Evolutionary conservation across 345 rosid genomes (phyloP), one percentile per base, ranked within the genome.

Genomic region (Heritiera littoralis): DNA sequence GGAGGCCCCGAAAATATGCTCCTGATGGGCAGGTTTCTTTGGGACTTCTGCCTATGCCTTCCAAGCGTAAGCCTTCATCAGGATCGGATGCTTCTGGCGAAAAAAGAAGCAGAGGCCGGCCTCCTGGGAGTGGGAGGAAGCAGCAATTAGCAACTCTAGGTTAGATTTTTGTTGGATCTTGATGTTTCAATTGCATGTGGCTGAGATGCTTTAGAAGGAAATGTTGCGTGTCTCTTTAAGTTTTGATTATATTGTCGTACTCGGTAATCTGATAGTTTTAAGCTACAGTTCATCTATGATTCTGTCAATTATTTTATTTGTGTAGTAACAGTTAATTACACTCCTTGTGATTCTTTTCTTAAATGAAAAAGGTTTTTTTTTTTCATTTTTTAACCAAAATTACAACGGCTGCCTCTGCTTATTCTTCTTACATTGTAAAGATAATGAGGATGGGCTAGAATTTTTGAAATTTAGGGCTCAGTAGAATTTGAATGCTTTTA

Each of bases 101-200:
- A 35, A 94, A 85, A 81, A 80, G 90, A 80, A 80, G 79, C 18
- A 85, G 93, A 87, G 99, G 99, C 32, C 89, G 98, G 65, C 98
- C 99, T n/a, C 99, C 94, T 78, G 99, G 99, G 17, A 88, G 87
- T 77, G 98, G 99, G 78, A 89, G 99, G 88, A 97, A 97, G 90
- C 99, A 97, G 81, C 95, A 91, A 7, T 72, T 97, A 77, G 97
- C 99, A 59, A 83, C 84, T 80, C 90, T 93, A 61, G 99, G 99
- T 93, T 79, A 85, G 92, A 76, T 72, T 75, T 86, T 48, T 52
- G 12, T 60, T 77, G 46, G 46, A 43, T 49, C 77, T 72, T 30
- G 55, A 41, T 80, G 49, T 66, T 43, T 56, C 63, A 23, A 46
- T 58, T 79, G 43, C 60, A 32, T 54, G 71, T 32, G 43, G 75